phyloP scores from a whole-genome alignment of 1,139 yeast species.

The Hyphopichia fennica region DNA sequence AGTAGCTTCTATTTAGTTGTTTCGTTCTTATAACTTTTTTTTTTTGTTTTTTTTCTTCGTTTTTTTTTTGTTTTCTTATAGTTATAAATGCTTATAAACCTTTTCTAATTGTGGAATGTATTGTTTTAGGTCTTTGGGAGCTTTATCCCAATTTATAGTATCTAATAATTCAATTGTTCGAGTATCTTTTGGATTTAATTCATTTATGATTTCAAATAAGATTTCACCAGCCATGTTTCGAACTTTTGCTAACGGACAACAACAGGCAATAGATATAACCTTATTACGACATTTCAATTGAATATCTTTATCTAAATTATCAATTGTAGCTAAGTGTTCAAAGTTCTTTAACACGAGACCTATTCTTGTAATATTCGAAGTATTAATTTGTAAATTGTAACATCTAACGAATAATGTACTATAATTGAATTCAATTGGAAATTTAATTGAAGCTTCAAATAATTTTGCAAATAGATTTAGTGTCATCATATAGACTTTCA shows the following conservation, averaged over 20 bases:
- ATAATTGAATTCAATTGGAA: slow-evolving; percentile 35
- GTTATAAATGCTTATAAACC: not conserved
- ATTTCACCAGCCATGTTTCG: slow-evolving; percentile 32
- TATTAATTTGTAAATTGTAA: slow-evolving; percentile 58
- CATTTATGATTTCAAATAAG: slow-evolving; percentile 32
- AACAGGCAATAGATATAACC: slow-evolving; percentile 27
- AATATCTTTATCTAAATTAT: slow-evolving; percentile 5
- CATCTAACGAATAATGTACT: slow-evolving; percentile 48
- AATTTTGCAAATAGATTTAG: slow-evolving; percentile 37
- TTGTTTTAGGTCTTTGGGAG: slow-evolving; percentile 8
- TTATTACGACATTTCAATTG: slow-evolving; percentile 21
- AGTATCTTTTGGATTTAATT: slow-evolving; percentile 10
- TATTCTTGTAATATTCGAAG: slow-evolving; percentile 34
- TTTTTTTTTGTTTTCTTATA: not conserved
- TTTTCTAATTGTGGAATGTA: slow-evolving; percentile 2
- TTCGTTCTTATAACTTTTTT: no score
- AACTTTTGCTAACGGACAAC: slow-evolving; percentile 29
- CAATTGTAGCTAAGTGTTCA: slow-evolving; percentile 24
- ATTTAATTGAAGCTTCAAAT: slow-evolving; percentile 34
- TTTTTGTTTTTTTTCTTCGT: not conserved
- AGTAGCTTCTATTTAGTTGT: not conserved
- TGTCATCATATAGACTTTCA: slow-evolving; percentile 20
- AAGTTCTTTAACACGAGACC: slow-evolving; percentile 36
- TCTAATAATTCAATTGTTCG: slow-evolving; percentile 9
- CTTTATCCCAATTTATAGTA: slow-evolving; percentile 21